Evolutionary conservation across 225 moss, liverwort and hornwort species (phyloP), one percentile per base, ranked within the genome.

Genomic region (Bryum argenteum): DNA sequence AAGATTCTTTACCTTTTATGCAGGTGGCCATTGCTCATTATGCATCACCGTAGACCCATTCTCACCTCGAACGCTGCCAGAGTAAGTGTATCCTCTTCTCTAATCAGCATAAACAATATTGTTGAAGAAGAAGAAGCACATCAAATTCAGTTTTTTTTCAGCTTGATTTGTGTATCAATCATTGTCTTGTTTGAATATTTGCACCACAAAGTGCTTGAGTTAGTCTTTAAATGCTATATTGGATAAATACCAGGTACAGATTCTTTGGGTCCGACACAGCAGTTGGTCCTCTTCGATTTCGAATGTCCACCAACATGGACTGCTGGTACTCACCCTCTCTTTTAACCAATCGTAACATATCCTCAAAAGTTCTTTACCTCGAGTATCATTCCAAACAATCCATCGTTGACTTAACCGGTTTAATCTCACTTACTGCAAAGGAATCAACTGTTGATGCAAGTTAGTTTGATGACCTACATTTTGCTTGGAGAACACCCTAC

Each of bases 21-120:
- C 82, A 94, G 91, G 94, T 82, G 91, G 91, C 63, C 94, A 91
- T 69, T 91, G 94, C 75, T 94, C 94, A 21, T 78, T 94, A 75
- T 91, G 90, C 48, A 88, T 94, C 68, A 86, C 88, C 26, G 90
- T 94, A 26, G 90, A 94, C 67, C 87, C 94, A 51, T 70, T 88
- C 42, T 90, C 87, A 45, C 88, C 94, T 18, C 87, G 90, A 74
- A 83, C 79, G 6, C 62, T 92, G 41, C 91, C 91, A 74, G 91
- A 87, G 91, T 90, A 72, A 60, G 81, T 20, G 39, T 19, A 33
- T 23, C 43, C 22, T 39, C 28, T 54, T 14, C 56, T 55, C 56
- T 48, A 56, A 22, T 48, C 8, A 26, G 1, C 41, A 15, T 16
- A 33, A 33, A 33, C 2, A 3, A 33, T 33, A 33, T 4, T 33